Base-by-base conservation (phyloP, 1,284 basidiomycete species). In the Golubevia sp. region DNA sequence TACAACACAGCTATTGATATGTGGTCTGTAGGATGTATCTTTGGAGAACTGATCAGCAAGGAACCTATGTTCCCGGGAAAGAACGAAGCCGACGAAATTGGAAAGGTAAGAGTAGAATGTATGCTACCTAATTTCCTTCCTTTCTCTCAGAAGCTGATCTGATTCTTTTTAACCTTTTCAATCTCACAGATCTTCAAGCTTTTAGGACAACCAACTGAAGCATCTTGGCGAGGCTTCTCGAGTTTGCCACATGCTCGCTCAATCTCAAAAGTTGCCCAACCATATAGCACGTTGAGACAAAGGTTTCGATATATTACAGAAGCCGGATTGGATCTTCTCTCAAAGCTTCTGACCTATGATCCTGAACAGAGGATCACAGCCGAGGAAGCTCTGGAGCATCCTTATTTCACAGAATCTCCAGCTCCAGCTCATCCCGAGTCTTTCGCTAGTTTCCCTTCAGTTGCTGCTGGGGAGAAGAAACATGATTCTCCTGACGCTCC, bases 11-110 rank as follows among this genome's bases (percentile, higher is more conserved):
- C 71, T 8, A 71, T 82, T 53, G 81, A 83, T 61, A 73, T 83
- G 66, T 34, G 97, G 97, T 97, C 94, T 55, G 91, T 99, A n/a
- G 97, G 97, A 2, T 99, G 97, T 86, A 98, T 99, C 74, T 98
- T 99, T 82, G 96, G 92, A 24, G 97, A 99, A 83, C 87, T 99
- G 50, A 89, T 99, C 71, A 87, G 94, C 70, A 93, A 93, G 69
- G 93, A 95, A 82, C 94, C 97, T 0, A 86, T 99, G 13, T 94
- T 99, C 80, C 94, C 94, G 82, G 95, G 95, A n/a, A 92, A 94
- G 79, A 91, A 91, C 54, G 97, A 99, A 84, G 87, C 95, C 13
- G 96, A 99, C 79, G 90, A 99, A 70, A 87, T 99, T 57, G 89
- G 89, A 53, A 91, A 93, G 90, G 94, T 87, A 53, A 48, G 84